A percentile compares a stretch with the other conserved stretches of the same genome.
phyloP scores from a whole-genome alignment of 768 basidiomycete species.

The Boletus fagicola region DNA sequence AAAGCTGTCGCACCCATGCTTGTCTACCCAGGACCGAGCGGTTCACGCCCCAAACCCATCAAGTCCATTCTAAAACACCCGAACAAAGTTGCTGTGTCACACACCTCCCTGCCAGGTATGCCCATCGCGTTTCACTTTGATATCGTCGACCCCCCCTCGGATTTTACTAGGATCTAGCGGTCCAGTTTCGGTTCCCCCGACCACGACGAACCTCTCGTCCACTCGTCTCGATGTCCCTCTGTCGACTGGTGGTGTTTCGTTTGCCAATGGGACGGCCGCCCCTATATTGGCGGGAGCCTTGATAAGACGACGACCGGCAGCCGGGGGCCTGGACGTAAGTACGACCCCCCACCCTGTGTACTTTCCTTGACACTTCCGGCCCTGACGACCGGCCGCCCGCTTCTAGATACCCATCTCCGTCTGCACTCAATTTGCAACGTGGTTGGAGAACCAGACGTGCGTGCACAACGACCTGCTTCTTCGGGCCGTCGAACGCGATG shows the following conservation, averaged over 20 bases:
- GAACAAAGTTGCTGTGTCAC: neutral
- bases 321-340: constrained; percentile 14
- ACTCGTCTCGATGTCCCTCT: neutral
- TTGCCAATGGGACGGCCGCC: neutral
- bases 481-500: constrained; percentile 27
- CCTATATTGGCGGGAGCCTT: neutral
- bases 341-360: neutral
- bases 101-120: constrained; percentile 13
- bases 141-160: neutral
- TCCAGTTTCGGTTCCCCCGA: neutral
- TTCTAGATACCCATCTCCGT: constrained; percentile 12
- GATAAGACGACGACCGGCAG: neutral
- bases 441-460: constrained; percentile 15
- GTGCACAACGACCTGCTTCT: neutral
- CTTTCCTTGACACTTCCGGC: neutral
- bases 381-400: neutral
- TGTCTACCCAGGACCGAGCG: neutral
- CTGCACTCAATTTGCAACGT: constrained; percentile 17
- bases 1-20: neutral
- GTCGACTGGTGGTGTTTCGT: neutral
- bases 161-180: neutral
- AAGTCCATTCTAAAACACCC: constrained; percentile 1
- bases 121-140: neutral
- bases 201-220: neutral
- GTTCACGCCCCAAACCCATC: neutral